Base-by-base conservation (phyloP, 176 grass and related monocot species). In the Ampelocalamus luodianensis region DNA sequence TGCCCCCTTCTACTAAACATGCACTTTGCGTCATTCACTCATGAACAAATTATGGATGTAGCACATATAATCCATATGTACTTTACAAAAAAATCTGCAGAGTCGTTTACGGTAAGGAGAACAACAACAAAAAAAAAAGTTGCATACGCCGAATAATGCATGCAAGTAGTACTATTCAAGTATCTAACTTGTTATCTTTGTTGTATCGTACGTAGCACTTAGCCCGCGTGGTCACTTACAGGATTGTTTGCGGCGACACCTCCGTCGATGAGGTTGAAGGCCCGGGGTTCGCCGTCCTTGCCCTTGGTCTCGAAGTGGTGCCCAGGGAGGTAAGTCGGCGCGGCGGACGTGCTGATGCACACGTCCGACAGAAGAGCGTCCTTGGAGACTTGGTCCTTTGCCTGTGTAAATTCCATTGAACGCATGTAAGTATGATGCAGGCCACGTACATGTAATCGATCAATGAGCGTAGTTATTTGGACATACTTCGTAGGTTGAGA, bases 241-340 rank as follows among this genome's bases (percentile, higher is more conserved):
- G 94, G 94, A 51, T 96, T 93, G 83, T 96, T 96, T 16, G 93
- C 93, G 1, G 88, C 88, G 15, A 95, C 83, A 0, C 86, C 93
- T 2, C 93, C 90, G 42, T 96, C 91, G 42, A 91, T 77, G 78
- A 96, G 91, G 56, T 93, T 88, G 78, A 93, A 96, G 50, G 74
- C 42, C 16, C 89, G 78, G 5, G 76, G 12, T 5, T 85, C 73
- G 63, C 89, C 91, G 26, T 84, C 42, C 72, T 77, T 82, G 58
- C 86, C 32, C 23, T 22, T 23, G n/a, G 89, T 94, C 79, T 71
- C 20, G 49, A 94, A 94, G 55, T 60, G 81, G 55, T 91, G 86
- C 0, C 79, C 92, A 0, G 89, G 92, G 12, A 94, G 79, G 62
- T 85, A 89, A 0, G 86, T 89, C 12, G 89, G 86, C 20, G 89